These are phyloP conservation scores for Debaryomyces subglobosus DNA, from an alignment of 1,139 yeast genomes.

Conservation along the genomic window DNA sequence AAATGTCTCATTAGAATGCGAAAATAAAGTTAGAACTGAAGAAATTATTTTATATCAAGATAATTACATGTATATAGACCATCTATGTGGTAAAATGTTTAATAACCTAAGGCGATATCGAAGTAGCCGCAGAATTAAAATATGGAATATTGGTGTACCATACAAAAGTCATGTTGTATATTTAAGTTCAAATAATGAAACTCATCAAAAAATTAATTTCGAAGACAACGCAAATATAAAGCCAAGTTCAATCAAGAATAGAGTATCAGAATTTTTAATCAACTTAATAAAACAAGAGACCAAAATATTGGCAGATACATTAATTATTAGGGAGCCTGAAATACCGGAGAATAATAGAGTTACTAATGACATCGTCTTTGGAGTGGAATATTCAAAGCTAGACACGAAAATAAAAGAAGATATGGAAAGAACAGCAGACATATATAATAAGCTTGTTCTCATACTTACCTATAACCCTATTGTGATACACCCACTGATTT, in stretches of 20 bases:
- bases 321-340: slow-evolving; percentile 10
- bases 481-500: slow-evolving; percentile 33
- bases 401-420: slow-evolving; percentile 18
- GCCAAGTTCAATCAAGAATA: slow-evolving; percentile 7
- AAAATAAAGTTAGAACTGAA: slow-evolving; percentile 1
- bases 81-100: slow-evolving; percentile 10
- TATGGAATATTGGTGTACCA: neutral
- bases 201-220: slow-evolving; percentile 7
- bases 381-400: slow-evolving; percentile 5
- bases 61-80: slow-evolving; percentile 2
- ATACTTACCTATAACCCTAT: slow-evolving; percentile 38
- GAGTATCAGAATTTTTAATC: slow-evolving; percentile 10
- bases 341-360: neutral
- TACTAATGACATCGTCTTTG: slow-evolving; percentile 6
- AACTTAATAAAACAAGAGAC: slow-evolving; percentile 23
- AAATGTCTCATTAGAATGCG: slow-evolving; percentile 8
- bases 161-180: neutral
- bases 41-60: neutral
- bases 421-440: slow-evolving; percentile 28
- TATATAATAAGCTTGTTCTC: slow-evolving; percentile 31
- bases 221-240: slow-evolving; percentile 7
- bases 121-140: slow-evolving; percentile 7
- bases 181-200: neutral
- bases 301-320: slow-evolving; percentile 13
- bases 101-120: slow-evolving; percentile 9